Evolutionary conservation across 257 asterid species (phyloP).

Genomic region (Nicotiana knightiana): DNA sequence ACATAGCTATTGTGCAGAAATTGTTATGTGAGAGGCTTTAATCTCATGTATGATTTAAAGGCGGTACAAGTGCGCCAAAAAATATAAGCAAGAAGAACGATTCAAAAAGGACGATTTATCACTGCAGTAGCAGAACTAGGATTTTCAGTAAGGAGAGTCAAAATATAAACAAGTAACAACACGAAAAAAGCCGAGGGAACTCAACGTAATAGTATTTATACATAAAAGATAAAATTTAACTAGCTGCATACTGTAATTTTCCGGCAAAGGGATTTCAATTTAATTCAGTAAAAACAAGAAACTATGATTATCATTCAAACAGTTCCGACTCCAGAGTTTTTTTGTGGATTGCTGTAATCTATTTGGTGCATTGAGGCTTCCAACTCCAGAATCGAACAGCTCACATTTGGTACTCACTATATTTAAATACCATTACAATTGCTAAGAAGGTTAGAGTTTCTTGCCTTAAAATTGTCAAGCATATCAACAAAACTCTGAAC

Average conservation of each 20-base stretch:
- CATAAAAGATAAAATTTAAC: no score
- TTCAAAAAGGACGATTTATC: neutral
- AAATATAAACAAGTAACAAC: no score
- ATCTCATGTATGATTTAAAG: neutral
- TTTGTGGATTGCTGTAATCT: constrained; percentile 1
- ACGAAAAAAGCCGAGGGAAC: no score
- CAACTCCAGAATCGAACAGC: constrained; percentile 18
- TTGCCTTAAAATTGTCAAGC: constrained; percentile 20
- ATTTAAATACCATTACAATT: neutral
- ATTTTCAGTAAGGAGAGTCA: no score
- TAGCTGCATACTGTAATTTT: no score
- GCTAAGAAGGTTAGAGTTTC: neutral
- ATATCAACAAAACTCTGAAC: constrained; percentile 21
- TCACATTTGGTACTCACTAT: constrained; percentile 14
- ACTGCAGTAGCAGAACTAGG: neutral
- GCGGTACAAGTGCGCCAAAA: neutral
- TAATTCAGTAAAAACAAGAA: neutral
- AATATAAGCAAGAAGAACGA: neutral
- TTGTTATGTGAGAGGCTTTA: no score
- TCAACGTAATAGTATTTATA: no score
- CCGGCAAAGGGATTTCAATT: no score
- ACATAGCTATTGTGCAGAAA: no score
- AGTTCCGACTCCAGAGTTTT: constrained; percentile 9
- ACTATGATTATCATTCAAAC: constrained; percentile 8
- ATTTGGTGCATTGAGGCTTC: constrained; percentile 17